phyloP scores from a whole-genome alignment of 805 yeast genomes.

The Candida manassasensis region DNA sequence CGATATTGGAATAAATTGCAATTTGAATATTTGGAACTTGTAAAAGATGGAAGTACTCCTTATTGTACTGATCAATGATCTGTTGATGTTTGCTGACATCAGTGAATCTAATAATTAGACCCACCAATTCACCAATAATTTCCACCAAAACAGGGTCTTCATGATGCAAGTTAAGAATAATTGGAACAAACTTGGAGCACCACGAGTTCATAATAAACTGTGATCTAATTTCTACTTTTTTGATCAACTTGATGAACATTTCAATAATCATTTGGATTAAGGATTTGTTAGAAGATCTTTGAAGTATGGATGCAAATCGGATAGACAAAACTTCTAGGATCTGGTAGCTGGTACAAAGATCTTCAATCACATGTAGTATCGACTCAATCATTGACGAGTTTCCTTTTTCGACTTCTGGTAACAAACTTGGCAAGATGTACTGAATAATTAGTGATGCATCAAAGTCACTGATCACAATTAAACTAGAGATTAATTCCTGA shows the following conservation, averaged over 20 bases:
- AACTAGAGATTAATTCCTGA: constrained; percentile 49
- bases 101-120: constrained; percentile 35
- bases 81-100: constrained; percentile 43
- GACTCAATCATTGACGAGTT: constrained; percentile 8
- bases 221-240: constrained; percentile 21
- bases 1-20: constrained; percentile 39
- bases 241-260: constrained; percentile 21
- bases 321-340: constrained; percentile 42
- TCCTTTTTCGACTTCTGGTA: constrained; percentile 16
- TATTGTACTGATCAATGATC: constrained; percentile 34
- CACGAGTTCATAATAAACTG: constrained; percentile 41
- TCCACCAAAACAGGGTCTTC: constrained; percentile 27
- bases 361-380: constrained; percentile 19
- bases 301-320: constrained; percentile 25
- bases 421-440: constrained; percentile 24
- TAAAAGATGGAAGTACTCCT: constrained; percentile 31
- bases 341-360: constrained; percentile 36
- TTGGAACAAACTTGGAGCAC: constrained; percentile 40
- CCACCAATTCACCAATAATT: constrained; percentile 37
- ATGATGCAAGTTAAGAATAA: constrained; percentile 7
- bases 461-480: constrained; percentile 42
- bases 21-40: constrained; percentile 29
- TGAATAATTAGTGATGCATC: constrained; percentile 15
- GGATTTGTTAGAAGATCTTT: constrained; percentile 6
- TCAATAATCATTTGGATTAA: constrained; percentile 14